These are phyloP conservation scores for Mallotus japonicus DNA, from an alignment of 441 rosid species.

Conservation along the genomic window DNA sequence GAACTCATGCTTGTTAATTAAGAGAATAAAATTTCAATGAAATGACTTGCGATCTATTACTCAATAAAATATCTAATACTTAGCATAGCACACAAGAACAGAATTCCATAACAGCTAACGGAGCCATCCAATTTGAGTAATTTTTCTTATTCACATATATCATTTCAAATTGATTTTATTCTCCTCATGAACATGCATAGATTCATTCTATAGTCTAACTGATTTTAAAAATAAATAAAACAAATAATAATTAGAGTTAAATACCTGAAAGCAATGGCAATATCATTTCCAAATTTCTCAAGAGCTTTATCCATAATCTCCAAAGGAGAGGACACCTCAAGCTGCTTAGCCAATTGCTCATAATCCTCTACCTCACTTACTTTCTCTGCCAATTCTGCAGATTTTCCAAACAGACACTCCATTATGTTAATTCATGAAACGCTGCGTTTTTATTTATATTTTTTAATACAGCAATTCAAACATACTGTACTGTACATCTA, in stretches of 20 bases:
- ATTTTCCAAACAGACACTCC: not conserved
- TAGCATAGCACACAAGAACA: not conserved
- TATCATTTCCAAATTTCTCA: slow-evolving; percentile 70
- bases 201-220: not conserved
- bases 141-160: not conserved
- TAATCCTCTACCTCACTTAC: slow-evolving; percentile 46
- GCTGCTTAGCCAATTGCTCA: slow-evolving; percentile 52
- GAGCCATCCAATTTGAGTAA: not conserved
- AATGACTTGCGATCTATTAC: not conserved
- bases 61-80: too few relatives aligned
- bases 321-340: slow-evolving; percentile 70
- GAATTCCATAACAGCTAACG: not conserved
- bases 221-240: too few relatives aligned
- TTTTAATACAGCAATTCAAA: too few relatives aligned
- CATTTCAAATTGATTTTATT: not conserved
- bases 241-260: too few relatives aligned
- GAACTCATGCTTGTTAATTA: not conserved
- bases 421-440: not conserved
- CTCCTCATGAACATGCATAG: too few relatives aligned
- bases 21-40: not conserved
- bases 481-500: too few relatives aligned
- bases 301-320: slow-evolving; percentile 85
- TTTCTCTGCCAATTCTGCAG: slow-evolving; percentile 53
- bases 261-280: slow-evolving; percentile 95
- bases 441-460: not conserved